Evolutionary conservation across 345 rosid species (phyloP), one percentile per base, ranked within the genome.

Genomic region (Eutrema heterophyllum): DNA sequence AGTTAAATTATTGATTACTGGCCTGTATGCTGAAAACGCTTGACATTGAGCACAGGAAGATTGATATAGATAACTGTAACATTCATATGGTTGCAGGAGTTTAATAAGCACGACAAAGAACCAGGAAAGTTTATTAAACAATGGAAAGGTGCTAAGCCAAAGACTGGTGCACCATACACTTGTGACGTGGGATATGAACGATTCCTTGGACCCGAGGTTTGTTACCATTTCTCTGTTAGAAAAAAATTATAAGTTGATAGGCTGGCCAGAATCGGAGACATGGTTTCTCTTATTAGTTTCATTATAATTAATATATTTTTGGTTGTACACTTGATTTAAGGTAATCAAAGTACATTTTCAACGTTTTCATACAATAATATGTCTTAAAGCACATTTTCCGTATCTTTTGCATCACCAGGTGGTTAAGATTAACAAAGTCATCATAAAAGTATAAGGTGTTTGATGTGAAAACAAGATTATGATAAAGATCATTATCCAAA

Each of bases 101-200:
- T 65, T 82, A 95, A 90, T 82, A 95, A 95, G 83, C 96, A 92
- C 77, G 97, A 95, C 83, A 95, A 90, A 80, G 99, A 92, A 76
- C 97, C 99, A 44, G 73, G 81, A 72, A 92, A 88, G 86, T 92
- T 81, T 77, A 81, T 92, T 59, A 95, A 92, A 83, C 98, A 89
- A 39, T 91, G 95, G 93, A 87, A 81, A 81, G 97, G 97, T 55
- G 86, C 87, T 46, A 94, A 92, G 84, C 96, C 95, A 59, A 94
- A 91, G 88, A 94, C 97, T 14, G 98, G 97, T 79, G 97, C 96
- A 35, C 99, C 99, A 43, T 95, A 87, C 82, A 75, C 99, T 56
- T 95, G 99, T 79, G 99, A 92, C 61, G 77, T 92, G 62, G 97
- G 99, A 77, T 92, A 92, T 68, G 99, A 95, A 79, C 88, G 99